Evolutionary conservation across 2,329 filamentous ascomycete species (phyloP).

Genomic region (Aspergillus caelatus): DNA sequence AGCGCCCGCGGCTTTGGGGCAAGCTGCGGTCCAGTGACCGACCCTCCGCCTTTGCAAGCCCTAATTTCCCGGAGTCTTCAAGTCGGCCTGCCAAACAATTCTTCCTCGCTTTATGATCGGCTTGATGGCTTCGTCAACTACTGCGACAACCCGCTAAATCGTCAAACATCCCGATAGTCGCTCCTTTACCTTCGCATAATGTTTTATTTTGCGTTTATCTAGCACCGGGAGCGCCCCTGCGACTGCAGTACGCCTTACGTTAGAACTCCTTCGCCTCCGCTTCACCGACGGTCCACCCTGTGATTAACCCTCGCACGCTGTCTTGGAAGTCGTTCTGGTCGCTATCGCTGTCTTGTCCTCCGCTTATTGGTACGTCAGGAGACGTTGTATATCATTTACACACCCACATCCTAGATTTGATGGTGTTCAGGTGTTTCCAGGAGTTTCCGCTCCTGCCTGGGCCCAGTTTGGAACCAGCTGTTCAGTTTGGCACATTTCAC

Average conservation of each 20-base stretch:
- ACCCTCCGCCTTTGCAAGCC: constrained; percentile 34
- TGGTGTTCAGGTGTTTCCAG: constrained; percentile 10
- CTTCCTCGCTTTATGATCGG: constrained; percentile 15
- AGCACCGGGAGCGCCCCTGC: constrained; percentile 19
- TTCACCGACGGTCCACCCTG: constrained; percentile 21
- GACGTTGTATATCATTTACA: neutral
- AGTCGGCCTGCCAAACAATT: constrained; percentile 24
- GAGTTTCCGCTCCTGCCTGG: constrained; percentile 16
- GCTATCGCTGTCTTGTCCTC: neutral
- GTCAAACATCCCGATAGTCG: constrained; percentile 15
- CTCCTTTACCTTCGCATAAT: constrained; percentile 14
- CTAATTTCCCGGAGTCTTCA: constrained; percentile 39
- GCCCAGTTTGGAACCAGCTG: constrained; percentile 12
- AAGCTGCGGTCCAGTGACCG: constrained; percentile 33
- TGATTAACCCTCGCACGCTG: constrained; percentile 7
- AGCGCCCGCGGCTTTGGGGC: constrained; percentile 30
- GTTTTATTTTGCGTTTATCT: constrained; percentile 13
- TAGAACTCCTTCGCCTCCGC: constrained; percentile 22
- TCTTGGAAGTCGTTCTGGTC: neutral
- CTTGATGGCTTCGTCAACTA: constrained; percentile 8
- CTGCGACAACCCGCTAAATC: constrained; percentile 5
- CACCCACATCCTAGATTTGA: neutral
- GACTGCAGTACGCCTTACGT: constrained; percentile 20
- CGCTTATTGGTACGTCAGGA: constrained; percentile 9
- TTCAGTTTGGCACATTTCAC: constrained; percentile 8